Evolutionary conservation across 148 eudicot genomes (phyloP).

Genomic region (Cornus kousa): DNA sequence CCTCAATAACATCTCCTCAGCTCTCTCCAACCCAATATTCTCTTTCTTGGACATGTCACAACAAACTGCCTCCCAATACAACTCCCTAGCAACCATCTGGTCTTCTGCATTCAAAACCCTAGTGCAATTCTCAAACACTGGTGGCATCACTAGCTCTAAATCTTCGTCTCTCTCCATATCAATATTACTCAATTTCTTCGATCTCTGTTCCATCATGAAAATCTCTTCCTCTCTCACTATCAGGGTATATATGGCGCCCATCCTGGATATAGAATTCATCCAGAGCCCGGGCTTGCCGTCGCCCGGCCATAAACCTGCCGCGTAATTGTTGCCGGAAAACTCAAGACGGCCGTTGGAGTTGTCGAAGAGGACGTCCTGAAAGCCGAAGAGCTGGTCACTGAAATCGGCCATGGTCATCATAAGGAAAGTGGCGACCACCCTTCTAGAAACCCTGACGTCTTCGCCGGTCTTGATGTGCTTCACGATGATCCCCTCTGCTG

Average conservation of each 20-base stretch:
- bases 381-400: slow-evolving; percentile 80
- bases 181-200: neutral
- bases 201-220: slow-evolving; percentile 22
- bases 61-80: slow-evolving; percentile 90
- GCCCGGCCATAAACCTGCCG: slow-evolving; percentile 70
- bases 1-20: slow-evolving; percentile 52
- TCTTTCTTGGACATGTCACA: slow-evolving; percentile 29
- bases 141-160: slow-evolving; percentile 72
- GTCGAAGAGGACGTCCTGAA: slow-evolving; percentile 71
- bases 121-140: slow-evolving; percentile 67
- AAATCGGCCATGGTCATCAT: slow-evolving; percentile 94
- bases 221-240: slow-evolving; percentile 74
- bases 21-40: slow-evolving; percentile 25
- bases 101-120: slow-evolving; percentile 53
- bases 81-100: slow-evolving; percentile 61
- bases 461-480: slow-evolving; percentile 86
- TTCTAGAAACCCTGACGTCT: slow-evolving; percentile 59
- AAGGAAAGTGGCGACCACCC: slow-evolving; percentile 64
- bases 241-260: slow-evolving; percentile 71
- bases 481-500: slow-evolving; percentile 56
- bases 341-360: slow-evolving; percentile 59
- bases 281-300: slow-evolving; percentile 94
- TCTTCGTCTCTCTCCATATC: slow-evolving; percentile 40
- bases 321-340: slow-evolving; percentile 49
- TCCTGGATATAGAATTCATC: slow-evolving; percentile 72